These are phyloP conservation scores for Cordia subcordata DNA, from an alignment of 257 asterid genomes.

Conservation along the genomic window DNA sequence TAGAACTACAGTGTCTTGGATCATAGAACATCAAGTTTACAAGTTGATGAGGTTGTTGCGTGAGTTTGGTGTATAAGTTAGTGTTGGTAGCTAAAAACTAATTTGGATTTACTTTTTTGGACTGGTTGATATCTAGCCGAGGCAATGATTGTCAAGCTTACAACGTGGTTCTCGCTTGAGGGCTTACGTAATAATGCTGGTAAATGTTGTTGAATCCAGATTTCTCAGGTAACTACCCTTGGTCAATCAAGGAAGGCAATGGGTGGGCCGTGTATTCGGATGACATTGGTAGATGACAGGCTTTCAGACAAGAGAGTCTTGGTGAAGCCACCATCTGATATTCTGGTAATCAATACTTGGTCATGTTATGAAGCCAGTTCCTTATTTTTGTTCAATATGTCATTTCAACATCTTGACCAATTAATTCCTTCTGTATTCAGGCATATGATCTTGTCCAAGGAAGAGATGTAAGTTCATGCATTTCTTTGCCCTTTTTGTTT, in stretches of 20 bases:
- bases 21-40: no score
- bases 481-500: not conserved
- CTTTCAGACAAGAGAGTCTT: conserved; percentile 28
- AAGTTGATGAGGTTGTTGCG: no score
- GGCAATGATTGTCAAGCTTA: not conserved
- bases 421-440: conserved; percentile 40
- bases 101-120: no score
- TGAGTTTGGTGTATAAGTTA: not conserved
- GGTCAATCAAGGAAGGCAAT: conserved; percentile 28
- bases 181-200: not conserved
- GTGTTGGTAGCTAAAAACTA: not conserved
- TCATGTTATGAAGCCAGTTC: not conserved
- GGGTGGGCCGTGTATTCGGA: conserved; percentile 35
- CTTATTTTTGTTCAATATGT: conserved; percentile 5
- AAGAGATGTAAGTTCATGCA: conserved; percentile 59
- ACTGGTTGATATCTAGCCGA: no score
- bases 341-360: conserved; percentile 47
- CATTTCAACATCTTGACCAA: not conserved
- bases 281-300: conserved; percentile 58
- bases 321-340: conserved; percentile 62
- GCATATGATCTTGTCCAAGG: conserved; percentile 97
- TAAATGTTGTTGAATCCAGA: not conserved
- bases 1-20: no score
- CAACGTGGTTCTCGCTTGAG: not conserved
- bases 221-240: conserved; percentile 32